phyloP scores from a whole-genome alignment of 2,329 filamentous ascomycete genomes.

The Monosporascus sp. region DNA sequence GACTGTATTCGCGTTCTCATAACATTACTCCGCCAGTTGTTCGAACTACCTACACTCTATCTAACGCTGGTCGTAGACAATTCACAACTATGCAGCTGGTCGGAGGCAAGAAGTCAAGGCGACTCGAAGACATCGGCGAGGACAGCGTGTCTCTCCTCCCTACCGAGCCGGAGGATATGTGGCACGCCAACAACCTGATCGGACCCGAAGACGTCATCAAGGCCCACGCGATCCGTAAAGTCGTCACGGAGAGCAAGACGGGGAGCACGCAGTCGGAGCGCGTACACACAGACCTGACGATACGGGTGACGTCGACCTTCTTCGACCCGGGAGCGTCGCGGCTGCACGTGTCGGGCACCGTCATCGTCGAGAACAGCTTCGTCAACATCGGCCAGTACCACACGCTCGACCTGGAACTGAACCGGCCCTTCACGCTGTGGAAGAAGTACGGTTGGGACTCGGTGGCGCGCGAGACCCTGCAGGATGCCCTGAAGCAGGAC shows the following conservation, averaged over 20 bases:
- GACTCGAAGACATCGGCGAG: constrained; percentile 32
- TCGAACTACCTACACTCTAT: no score
- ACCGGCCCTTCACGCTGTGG: constrained; percentile 81
- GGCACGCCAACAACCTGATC: constrained; percentile 59
- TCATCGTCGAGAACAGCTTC: constrained; percentile 46
- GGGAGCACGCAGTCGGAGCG: constrained; percentile 44
- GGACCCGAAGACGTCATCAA: constrained; percentile 46
- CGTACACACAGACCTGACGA: constrained; percentile 52
- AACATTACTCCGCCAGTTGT: no score
- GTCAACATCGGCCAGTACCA: constrained; percentile 52
- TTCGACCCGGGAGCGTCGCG: constrained; percentile 52
- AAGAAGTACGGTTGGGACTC: constrained; percentile 88
- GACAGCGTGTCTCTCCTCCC: constrained; percentile 34
- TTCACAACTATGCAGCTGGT: constrained; percentile 31
- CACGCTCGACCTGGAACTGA: constrained; percentile 74
- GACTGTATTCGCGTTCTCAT: no score
- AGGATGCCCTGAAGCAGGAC: constrained; percentile 72
- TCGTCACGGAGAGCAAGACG: constrained; percentile 39
- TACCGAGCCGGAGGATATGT: constrained; percentile 42
- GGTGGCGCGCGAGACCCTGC: constrained; percentile 71
- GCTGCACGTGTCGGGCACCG: constrained; percentile 51
- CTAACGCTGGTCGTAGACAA: background rate
- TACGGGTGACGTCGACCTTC: constrained; percentile 51
- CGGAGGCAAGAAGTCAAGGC: constrained; percentile 30
- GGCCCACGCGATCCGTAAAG: constrained; percentile 52